Base-by-base conservation (phyloP, 1,284 basidiomycete genomes). In the Kalmanozyma brasiliensis region DNA sequence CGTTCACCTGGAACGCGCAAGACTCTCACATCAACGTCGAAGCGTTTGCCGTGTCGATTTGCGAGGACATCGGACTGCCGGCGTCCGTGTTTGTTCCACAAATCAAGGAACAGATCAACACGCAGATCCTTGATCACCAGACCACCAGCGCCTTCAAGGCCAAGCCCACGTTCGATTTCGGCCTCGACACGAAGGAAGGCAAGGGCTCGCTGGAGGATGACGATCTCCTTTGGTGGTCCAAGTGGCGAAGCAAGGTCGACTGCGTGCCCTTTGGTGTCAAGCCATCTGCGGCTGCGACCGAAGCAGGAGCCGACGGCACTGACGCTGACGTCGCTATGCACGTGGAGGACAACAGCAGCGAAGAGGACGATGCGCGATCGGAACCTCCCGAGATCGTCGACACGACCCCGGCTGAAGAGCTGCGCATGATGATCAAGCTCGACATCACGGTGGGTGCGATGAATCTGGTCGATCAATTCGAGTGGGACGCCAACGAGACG, bases 381-480 rank as follows among this genome's bases (percentile, higher is more conserved):
- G 67, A 65, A 30, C 62, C 67, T 3, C 43, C 51, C 16, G 59
- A 69, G 49, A 48, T 60, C 33, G 52, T 60, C 44, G 63, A 72
- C 32, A 45, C 52, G n/a, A 62, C 64, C 7, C 67, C 59, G 14
- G 56, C 60, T 7, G 62, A 73, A 30, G 94, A 97, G 80, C 88
- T 96, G 86, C 86, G 95, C 53, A 91, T 97, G 71, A 81, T 93
- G 56, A 89, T 97, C 85, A 94, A 92, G 91, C 87, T 99, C 64
- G 96, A 99, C 83, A 93, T 99, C 82, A 93, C 94, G 48, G 91
- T 94, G 51, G 94, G 94, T 29, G 89, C 90, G 17, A 89, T 94
- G 84, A 94, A 96, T 82, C 87, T 99, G 24, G 90, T 94, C 51
- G 96, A 99, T 84, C 92, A 94, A 78, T 96, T 99, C 80, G 96